These are phyloP conservation scores for Ajuga reptans DNA, from an alignment of 305 asterid species.

Conservation along the genomic window DNA sequence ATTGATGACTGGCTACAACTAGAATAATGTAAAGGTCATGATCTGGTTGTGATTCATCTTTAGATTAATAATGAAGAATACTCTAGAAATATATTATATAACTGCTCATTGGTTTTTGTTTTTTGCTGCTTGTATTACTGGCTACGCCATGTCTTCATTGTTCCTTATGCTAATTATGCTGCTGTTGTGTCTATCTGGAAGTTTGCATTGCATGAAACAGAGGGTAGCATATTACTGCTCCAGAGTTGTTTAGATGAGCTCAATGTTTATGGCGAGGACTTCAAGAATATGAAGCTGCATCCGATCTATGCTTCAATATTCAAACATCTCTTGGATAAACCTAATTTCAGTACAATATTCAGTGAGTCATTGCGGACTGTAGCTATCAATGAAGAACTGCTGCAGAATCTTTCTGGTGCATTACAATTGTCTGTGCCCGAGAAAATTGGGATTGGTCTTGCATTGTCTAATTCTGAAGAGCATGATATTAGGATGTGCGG, in stretches of 20 bases:
- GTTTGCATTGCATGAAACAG: conserved; percentile 55
- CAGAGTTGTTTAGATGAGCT: conserved; percentile 62
- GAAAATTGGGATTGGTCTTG: conserved; percentile 80
- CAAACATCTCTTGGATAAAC: conserved; percentile 61
- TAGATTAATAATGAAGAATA: not conserved
- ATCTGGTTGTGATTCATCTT: not conserved
- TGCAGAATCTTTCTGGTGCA: conserved; percentile 55
- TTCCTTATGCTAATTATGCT: conserved; percentile 15
- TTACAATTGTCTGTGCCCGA: conserved; percentile 55
- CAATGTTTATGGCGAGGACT: conserved; percentile 48
- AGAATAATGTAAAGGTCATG: not conserved
- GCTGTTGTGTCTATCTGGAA: conserved; percentile 30
- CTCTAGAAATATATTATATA: not conserved
- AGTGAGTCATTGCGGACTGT: conserved; percentile 54
- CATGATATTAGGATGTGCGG: conserved; percentile 64
- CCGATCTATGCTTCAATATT: conserved; percentile 62
- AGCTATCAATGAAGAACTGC: conserved; percentile 54
- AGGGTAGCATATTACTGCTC: conserved; percentile 70
- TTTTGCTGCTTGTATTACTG: conserved; percentile 1
- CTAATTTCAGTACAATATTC: conserved; percentile 68
- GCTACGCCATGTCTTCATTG: not conserved
- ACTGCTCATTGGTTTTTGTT: not conserved
- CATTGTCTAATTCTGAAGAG: conserved; percentile 68
- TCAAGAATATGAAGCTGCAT: conserved; percentile 51
- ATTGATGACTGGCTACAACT: too few relatives aligned